Percentiles rank a stretch among this genome's conserved stretches.
Conservation (phyloP, 306 rosid genomes). For the Gillenia trifoliata region DNA sequence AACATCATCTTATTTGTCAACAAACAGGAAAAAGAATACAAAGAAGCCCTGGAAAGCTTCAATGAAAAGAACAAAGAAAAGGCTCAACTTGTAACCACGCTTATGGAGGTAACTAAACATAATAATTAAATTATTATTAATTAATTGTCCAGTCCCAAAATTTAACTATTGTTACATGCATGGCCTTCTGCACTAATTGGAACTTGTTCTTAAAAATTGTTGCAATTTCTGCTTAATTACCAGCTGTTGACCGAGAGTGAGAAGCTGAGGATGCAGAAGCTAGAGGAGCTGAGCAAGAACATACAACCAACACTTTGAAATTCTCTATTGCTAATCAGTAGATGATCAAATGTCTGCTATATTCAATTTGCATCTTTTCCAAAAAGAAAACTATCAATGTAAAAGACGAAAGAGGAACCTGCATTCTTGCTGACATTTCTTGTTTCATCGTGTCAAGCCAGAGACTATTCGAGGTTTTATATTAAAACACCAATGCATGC, state of each 20-base stretch:
- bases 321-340: background rate
- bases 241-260: conserved; percentile 82
- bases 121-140: too few species aligned
- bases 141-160: background rate
- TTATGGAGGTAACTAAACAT: conserved; percentile 58
- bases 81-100: conserved; percentile 54
- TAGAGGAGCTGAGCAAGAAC: conserved; percentile 74
- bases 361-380: background rate
- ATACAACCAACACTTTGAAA: conserved; percentile 32
- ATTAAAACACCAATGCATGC: background rate
- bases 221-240: conserved; percentile 12
- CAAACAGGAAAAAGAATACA: conserved; percentile 77
- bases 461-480: background rate
- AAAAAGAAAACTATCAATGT: background rate
- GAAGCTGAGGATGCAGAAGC: conserved; percentile 64
- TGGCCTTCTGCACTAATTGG: background rate
- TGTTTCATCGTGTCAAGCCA: background rate
- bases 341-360: background rate
- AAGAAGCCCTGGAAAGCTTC: conserved; percentile 63
- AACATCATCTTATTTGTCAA: background rate
- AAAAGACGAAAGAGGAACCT: background rate
- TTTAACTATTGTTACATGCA: background rate
- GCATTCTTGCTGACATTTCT: background rate
- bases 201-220: background rate
- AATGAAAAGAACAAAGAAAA: conserved; percentile 76